phyloP scores from a whole-genome alignment of 495 filamentous ascomycete species.

The Penicillium lagena region DNA sequence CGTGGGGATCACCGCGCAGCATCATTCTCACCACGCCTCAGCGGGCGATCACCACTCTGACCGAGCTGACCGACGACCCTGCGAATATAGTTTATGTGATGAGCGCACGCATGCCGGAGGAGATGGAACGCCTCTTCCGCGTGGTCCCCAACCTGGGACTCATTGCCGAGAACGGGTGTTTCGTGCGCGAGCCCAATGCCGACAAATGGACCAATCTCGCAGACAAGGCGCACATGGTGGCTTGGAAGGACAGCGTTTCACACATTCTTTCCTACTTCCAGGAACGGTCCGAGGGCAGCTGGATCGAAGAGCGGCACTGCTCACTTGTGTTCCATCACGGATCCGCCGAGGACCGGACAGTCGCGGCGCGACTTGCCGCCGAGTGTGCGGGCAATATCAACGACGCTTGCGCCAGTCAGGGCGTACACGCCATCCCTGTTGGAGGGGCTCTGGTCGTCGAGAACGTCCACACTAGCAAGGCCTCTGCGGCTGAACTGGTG shows the following conservation, averaged over 20 bases:
- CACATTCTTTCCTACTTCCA: slow-evolving; percentile 80
- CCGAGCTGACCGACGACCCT: slow-evolving; percentile 68
- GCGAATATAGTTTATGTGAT: slow-evolving; percentile 88
- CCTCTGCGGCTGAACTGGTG: slow-evolving; percentile 63
- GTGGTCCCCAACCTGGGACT: slow-evolving; percentile 71
- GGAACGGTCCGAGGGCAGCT: slow-evolving; percentile 78
- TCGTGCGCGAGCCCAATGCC: slow-evolving; percentile 62
- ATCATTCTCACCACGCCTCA: slow-evolving; percentile 80
- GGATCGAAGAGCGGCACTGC: slow-evolving; percentile 80
- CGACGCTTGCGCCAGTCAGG: slow-evolving; percentile 75
- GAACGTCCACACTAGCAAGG: slow-evolving; percentile 74
- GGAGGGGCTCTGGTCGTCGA: slow-evolving; percentile 76
- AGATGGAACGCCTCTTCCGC: slow-evolving; percentile 79
- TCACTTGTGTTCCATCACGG: slow-evolving; percentile 84
- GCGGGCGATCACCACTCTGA: slow-evolving; percentile 71
- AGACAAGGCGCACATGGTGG: slow-evolving; percentile 55
- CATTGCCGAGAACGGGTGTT: slow-evolving; percentile 91
- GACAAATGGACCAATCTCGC: slow-evolving; percentile 68
- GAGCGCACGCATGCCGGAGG: slow-evolving; percentile 77
- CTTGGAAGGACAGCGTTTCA: slow-evolving; percentile 73
- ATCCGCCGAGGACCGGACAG: slow-evolving; percentile 65
- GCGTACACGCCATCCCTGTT: slow-evolving; percentile 76
- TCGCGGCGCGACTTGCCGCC: slow-evolving; percentile 68
- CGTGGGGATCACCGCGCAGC: slow-evolving; percentile 70
- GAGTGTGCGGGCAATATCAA: slow-evolving; percentile 92